phyloP scores from a whole-genome alignment of 2,329 filamentous ascomycete genomes.

The Kalmusia sp. region DNA sequence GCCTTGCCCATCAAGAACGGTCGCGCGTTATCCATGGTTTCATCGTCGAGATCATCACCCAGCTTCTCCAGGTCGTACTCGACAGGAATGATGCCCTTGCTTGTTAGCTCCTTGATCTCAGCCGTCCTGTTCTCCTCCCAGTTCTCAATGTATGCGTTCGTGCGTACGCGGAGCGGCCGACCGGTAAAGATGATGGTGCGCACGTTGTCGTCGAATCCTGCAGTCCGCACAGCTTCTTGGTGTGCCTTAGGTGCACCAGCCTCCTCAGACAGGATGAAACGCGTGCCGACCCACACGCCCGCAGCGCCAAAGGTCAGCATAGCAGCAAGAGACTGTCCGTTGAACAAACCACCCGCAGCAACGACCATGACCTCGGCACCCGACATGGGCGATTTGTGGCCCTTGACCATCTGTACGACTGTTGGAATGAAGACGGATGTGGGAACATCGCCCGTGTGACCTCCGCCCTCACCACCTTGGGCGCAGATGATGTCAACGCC shows the following conservation, averaged over 20 bases:
- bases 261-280: constrained; percentile 93
- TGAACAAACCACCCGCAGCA: constrained; percentile 92
- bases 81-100: constrained; percentile 89
- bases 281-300: constrained; percentile 95
- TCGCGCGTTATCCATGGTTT: constrained; percentile 88
- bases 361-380: constrained; percentile 89
- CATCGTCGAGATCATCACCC: constrained; percentile 71
- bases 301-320: constrained; percentile 90
- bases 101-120: constrained; percentile 91
- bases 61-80: constrained; percentile 93
- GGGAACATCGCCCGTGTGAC: constrained; percentile 93
- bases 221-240: constrained; percentile 92
- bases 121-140: constrained; percentile 91
- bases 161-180: constrained; percentile 89
- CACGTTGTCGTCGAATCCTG: constrained; percentile 93
- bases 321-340: constrained; percentile 87
- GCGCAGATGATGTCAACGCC: constrained; percentile 97
- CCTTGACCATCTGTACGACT: constrained; percentile 81
- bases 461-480: constrained; percentile 96
- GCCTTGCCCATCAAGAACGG: constrained; percentile 98
- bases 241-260: constrained; percentile 91
- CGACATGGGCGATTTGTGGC: constrained; percentile 84
- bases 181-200: constrained; percentile 99
- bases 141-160: constrained; percentile 90
- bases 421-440: constrained; percentile 92